These are phyloP conservation scores for Colletotrichum falcatum DNA, from an alignment of 2,329 filamentous ascomycete genomes.

Conservation along the genomic window DNA sequence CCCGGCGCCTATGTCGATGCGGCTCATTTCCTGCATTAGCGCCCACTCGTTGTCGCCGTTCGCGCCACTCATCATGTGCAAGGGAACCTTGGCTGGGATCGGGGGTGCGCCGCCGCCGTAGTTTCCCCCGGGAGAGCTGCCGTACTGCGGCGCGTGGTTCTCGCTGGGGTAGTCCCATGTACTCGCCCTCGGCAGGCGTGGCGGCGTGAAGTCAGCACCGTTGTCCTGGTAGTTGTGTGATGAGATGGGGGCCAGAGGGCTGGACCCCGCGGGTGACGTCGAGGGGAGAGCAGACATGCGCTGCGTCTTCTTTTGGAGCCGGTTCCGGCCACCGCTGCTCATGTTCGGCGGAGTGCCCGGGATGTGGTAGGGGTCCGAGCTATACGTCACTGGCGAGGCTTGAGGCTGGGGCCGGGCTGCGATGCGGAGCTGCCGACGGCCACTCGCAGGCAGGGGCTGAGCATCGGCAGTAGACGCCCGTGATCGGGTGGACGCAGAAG, in stretches of 20 bases:
- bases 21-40: slow-evolving; percentile 77
- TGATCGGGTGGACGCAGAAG: slow-evolving; percentile 42
- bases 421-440: slow-evolving; percentile 65
- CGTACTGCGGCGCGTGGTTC: slow-evolving; percentile 60
- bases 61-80: slow-evolving; percentile 60
- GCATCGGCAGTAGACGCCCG: slow-evolving; percentile 64
- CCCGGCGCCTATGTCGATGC: slow-evolving; percentile 74
- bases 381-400: slow-evolving; percentile 49
- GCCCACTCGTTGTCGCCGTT: slow-evolving; percentile 64
- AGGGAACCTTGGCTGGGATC: slow-evolving; percentile 77
- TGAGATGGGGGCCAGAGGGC: slow-evolving; percentile 65
- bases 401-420: slow-evolving; percentile 63
- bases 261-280: slow-evolving; percentile 54
- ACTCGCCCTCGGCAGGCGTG: slow-evolving; percentile 58
- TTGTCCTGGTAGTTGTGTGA: slow-evolving; percentile 64
- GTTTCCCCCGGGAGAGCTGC: slow-evolving; percentile 44
- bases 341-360: slow-evolving; percentile 50
- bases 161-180: slow-evolving; percentile 67
- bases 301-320: slow-evolving; percentile 73
- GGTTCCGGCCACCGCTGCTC: slow-evolving; percentile 61
- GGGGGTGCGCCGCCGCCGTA: slow-evolving; percentile 59
- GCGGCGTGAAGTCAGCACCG: slow-evolving; percentile 54
- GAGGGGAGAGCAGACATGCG: slow-evolving; percentile 57
- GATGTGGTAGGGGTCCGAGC: slow-evolving; percentile 45
- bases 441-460: slow-evolving; percentile 62